Percentiles rank a stretch among this genome's conserved stretches.
Evolutionary conservation across 2,329 filamentous ascomycete species (phyloP).

Genomic region (Alternaria arbusti): DNA sequence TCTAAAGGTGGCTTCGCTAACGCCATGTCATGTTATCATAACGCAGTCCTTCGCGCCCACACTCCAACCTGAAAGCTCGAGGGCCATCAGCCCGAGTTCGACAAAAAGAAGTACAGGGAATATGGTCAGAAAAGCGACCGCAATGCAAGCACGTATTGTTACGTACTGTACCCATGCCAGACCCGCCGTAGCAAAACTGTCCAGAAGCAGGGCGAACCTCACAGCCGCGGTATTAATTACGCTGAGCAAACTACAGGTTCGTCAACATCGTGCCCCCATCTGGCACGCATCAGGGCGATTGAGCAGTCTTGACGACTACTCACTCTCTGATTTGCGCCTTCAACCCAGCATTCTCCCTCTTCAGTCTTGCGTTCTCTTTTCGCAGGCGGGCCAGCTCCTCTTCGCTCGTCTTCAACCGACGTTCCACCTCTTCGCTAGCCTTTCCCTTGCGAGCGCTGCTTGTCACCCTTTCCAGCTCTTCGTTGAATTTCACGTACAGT

Average conservation of each 20-base stretch:
- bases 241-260: slow-evolving; percentile 6
- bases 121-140: slow-evolving; percentile 5
- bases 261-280: slow-evolving; percentile 4
- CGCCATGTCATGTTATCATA: slow-evolving; percentile 19
- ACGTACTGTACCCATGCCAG: slow-evolving; percentile 12
- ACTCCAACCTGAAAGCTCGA: neutral
- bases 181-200: neutral
- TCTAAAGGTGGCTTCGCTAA: slow-evolving; percentile 6
- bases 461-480: slow-evolving; percentile 84
- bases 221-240: neutral
- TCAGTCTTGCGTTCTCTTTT: slow-evolving; percentile 84
- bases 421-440: slow-evolving; percentile 78
- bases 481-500: slow-evolving; percentile 89
- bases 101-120: neutral
- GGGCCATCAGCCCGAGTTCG: neutral
- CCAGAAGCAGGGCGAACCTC: neutral
- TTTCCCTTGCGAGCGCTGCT: slow-evolving; percentile 73
- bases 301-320: slow-evolving; percentile 23
- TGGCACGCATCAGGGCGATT: neutral
- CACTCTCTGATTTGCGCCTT: slow-evolving; percentile 57
- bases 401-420: slow-evolving; percentile 72
- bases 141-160: slow-evolving; percentile 11
- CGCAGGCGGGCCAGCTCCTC: slow-evolving; percentile 80
- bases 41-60: neutral
- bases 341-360: slow-evolving; percentile 78